Conservation (phyloP, 352 stramenopile genomes). For the Aphanomyces euteiches region DNA sequence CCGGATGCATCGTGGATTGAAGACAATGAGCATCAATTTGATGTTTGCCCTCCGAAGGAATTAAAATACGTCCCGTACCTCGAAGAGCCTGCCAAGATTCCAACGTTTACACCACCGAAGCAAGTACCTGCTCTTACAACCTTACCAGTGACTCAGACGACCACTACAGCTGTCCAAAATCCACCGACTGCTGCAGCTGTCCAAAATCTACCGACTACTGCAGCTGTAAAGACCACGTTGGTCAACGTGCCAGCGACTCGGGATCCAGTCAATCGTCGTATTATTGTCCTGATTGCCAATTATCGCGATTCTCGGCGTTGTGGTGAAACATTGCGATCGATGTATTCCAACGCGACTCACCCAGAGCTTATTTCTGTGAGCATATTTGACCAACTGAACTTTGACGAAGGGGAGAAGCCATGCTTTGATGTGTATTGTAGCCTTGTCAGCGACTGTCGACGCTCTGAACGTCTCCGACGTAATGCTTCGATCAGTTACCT, state of each 20-base stretch:
- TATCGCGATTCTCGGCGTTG: conserved; percentile 21
- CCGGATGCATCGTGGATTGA: conserved; percentile 54
- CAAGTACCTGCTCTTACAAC: no score
- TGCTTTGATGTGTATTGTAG: conserved; percentile 24
- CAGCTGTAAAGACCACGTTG: no score
- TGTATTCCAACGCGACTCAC: conserved; percentile 2
- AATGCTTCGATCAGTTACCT: conserved; percentile 59
- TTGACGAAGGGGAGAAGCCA: background rate
- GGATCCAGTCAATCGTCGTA: conserved; percentile 1
- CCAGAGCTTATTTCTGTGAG: conserved; percentile 23
- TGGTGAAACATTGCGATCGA: conserved; percentile 11
- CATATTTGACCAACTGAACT: conserved; percentile 23
- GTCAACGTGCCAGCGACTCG: no score
- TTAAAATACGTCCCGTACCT: conserved; percentile 66
- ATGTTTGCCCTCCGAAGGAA: conserved; percentile 50
- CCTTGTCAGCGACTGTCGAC: conserved; percentile 17
- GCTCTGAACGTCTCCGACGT: conserved; percentile 3
- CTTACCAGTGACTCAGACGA: no score
- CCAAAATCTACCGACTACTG: no score
- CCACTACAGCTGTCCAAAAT: no score
- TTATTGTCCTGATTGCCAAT: conserved; percentile 26
- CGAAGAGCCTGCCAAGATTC: conserved; percentile 1
- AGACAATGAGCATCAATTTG: conserved; percentile 57
- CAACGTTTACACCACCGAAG: no score
- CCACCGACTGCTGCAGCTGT: no score